Evolutionary conservation across 225 moss, liverwort and hornwort species (phyloP), one percentile per base, ranked within the genome.

Genomic region (Takakia lepidozioides): DNA sequence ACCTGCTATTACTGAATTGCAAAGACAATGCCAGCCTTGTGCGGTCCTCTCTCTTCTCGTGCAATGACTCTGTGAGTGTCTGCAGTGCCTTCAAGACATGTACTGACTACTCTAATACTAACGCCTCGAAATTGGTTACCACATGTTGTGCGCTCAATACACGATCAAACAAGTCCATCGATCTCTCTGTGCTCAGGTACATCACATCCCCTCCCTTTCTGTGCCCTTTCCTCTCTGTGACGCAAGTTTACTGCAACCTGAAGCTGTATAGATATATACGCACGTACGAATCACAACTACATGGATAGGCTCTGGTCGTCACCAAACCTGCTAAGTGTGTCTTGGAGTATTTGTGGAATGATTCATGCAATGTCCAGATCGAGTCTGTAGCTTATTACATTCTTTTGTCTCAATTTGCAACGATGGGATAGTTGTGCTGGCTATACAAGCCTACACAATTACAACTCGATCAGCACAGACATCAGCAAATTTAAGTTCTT

Each of bases 51-150:
- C 28, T 51, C 3, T 75, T 69, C 40, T 54, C 51, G 19, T 75
- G 74, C 21, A 75, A 75, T 19, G 22, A 48, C 5, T 29, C 74
- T 13, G 69, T 60, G 2, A n/a, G 47, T 10, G 61, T 61, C 8
- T 75, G 69, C 61, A 75, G 69, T 25, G 74, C 70, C 6, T 70
- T 65, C 32, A 65, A 75, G 57, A 70, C 65, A 2, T 75, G 74
- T 55, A 65, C 57, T 9, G 72, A 72, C 61, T 72, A 57, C 20
- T 60, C 55, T 3, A 66, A 52, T 15, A 41, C 69, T 2, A 38
- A 69, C 54, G 56, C 69, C 22, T 15, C 10, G 8, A 60, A 57
- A 27, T 51, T 65, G 1, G 69, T 70, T 19, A 64, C 49, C 0
- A 65, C 51, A 15, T 75, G 74, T 46, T 75, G 74, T 49, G 42